A percentile compares a stretch with the other conserved stretches of the same genome.
phyloP scores from a whole-genome alignment of 192 early-diverging fungal species.

The Pilobolus umbonatus region DNA sequence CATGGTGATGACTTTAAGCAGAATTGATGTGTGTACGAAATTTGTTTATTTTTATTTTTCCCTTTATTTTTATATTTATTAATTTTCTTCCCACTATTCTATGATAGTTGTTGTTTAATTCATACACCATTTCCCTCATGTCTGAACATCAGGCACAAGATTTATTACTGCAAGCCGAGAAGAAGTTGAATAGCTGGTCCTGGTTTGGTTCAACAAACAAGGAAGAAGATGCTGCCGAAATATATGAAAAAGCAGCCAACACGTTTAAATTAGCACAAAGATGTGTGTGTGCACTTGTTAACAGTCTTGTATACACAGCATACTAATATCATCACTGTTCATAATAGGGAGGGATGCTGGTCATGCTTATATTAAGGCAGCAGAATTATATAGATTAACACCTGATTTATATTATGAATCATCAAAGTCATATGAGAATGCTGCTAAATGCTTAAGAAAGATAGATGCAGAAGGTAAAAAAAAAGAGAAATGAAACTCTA shows the following conservation, averaged over 20 bases:
- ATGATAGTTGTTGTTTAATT: not conserved
- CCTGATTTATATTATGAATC: slow-evolving; percentile 83
- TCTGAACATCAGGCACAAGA: slow-evolving; percentile 51
- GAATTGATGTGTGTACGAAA: no score
- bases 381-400: slow-evolving; percentile 64
- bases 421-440: slow-evolving; percentile 72
- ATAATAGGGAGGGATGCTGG: slow-evolving; percentile 86
- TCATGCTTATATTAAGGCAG: slow-evolving; percentile 83
- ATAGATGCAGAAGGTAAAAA: slow-evolving; percentile 58
- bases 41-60: no score
- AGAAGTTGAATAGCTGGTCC: slow-evolving; percentile 58
- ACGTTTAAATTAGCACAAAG: slow-evolving; percentile 88
- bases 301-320: not conserved
- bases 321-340: not conserved
- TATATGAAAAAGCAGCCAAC: slow-evolving; percentile 87
- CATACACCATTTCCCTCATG: not conserved
- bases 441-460: slow-evolving; percentile 88
- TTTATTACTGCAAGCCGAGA: slow-evolving; percentile 64
- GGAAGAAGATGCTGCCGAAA: slow-evolving; percentile 89
- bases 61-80: not conserved
- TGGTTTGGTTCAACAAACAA: slow-evolving; percentile 68
- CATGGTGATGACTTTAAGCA: no score
- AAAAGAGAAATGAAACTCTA: not conserved
- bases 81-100: not conserved
- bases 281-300: slow-evolving; percentile 47